These are phyloP conservation scores for Fusarium mexicanum DNA, from an alignment of 2,329 filamentous ascomycete genomes.

Conservation along the genomic window DNA sequence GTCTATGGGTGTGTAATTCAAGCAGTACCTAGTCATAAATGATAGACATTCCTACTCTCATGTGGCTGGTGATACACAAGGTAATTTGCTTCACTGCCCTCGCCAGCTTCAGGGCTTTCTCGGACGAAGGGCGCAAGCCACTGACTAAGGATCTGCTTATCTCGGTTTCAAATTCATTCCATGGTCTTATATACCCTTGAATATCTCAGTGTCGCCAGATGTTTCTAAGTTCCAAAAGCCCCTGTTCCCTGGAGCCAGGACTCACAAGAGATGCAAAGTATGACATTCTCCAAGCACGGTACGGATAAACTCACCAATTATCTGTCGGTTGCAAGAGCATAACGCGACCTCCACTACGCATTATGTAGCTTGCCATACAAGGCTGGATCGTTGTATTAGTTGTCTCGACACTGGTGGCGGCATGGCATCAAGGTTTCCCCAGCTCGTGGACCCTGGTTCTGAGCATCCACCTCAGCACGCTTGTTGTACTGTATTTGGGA, in stretches of 20 bases:
- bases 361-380: not conserved
- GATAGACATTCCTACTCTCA: conserved; percentile 9
- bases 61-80: not conserved
- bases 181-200: not conserved
- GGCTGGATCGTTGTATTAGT: not conserved
- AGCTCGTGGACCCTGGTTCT: conserved; percentile 19
- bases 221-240: not conserved
- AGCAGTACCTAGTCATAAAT: conserved; percentile 9
- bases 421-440: conserved; percentile 33
- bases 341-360: not conserved
- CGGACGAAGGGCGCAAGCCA: not conserved
- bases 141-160: not conserved
- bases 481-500: not conserved
- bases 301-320: not conserved
- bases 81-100: not conserved
- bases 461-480: conserved; percentile 18
- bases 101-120: not conserved
- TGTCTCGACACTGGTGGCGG: conserved; percentile 16
- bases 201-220: not conserved
- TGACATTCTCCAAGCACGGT: not conserved
- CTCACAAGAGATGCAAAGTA: not conserved
- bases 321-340: not conserved
- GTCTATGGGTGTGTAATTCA: conserved; percentile 16
- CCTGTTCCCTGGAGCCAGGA: not conserved
- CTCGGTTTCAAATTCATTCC: not conserved